Evolutionary conservation across 257 asterid genomes (phyloP).

Genomic region (Solanum paucissectum): DNA sequence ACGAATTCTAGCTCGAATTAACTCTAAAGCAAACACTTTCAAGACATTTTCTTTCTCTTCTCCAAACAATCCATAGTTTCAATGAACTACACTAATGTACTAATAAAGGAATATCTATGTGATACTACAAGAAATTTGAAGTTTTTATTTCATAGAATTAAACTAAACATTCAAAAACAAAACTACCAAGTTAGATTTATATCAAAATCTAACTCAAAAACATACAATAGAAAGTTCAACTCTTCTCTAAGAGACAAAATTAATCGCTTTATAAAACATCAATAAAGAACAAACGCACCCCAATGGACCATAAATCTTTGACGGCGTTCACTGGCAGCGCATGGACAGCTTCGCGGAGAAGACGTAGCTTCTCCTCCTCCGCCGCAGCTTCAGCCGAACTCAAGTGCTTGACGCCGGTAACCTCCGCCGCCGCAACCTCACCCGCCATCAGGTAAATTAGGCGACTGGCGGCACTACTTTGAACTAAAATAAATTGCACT

Average conservation of each 20-base stretch:
- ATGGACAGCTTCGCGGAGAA: slow-evolving; percentile 30
- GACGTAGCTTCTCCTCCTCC: slow-evolving; percentile 14
- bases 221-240: background rate
- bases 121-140: background rate
- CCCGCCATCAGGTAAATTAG: slow-evolving; percentile 17
- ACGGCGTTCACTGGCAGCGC: slow-evolving; percentile 44
- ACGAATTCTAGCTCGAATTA: background rate
- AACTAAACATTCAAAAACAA: background rate
- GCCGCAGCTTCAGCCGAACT: slow-evolving; percentile 9
- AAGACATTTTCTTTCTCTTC: background rate
- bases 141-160: background rate
- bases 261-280: background rate
- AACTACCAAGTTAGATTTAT: background rate
- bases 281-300: slow-evolving; percentile 27
- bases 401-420: slow-evolving; percentile 2
- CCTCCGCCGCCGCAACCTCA: slow-evolving; percentile 6
- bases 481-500: background rate
- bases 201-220: background rate
- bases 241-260: background rate
- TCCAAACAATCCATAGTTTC: background rate
- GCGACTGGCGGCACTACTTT: slow-evolving; percentile 9
- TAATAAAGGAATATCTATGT: background rate
- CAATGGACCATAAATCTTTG: slow-evolving; percentile 48
- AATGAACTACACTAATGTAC: background rate
- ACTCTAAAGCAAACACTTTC: background rate